phyloP scores from a whole-genome alignment of 148 eudicot genomes.

The Oxyria digyna region DNA sequence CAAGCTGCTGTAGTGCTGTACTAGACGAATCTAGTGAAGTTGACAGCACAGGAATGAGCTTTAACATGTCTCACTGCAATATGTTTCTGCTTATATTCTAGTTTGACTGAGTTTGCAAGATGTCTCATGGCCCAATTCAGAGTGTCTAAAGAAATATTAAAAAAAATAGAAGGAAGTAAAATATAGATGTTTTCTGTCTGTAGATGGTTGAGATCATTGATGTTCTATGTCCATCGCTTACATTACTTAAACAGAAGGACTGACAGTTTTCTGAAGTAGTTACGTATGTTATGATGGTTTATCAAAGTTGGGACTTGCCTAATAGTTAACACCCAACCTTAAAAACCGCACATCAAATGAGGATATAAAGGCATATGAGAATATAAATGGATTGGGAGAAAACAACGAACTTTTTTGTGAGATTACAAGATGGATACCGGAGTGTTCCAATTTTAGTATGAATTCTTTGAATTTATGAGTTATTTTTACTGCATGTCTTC shows the following conservation, averaged over 20 bases:
- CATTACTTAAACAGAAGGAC: background rate
- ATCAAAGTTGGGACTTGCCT: background rate
- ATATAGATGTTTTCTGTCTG: background rate
- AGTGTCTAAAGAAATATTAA: background rate
- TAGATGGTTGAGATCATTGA: background rate
- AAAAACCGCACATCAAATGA: background rate
- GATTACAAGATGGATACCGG: background rate
- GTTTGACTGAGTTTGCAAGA: background rate
- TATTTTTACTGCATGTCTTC: background rate
- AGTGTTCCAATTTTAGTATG: background rate
- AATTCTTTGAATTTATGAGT: background rate
- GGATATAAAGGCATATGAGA: background rate
- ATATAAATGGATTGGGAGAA: background rate
- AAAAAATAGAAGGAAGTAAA: background rate
- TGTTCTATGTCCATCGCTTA: background rate
- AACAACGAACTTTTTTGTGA: background rate
- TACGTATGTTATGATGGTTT: background rate
- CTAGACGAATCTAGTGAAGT: background rate
- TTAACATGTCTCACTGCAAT: background rate
- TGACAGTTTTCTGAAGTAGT: background rate
- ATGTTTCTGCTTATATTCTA: background rate
- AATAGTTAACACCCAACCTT: background rate
- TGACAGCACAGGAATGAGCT: background rate
- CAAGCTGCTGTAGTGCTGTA: background rate
- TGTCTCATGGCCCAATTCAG: background rate